Base-by-base conservation (phyloP, 2,329 filamentous ascomycete species). In the Tolypocladium tropicale region DNA sequence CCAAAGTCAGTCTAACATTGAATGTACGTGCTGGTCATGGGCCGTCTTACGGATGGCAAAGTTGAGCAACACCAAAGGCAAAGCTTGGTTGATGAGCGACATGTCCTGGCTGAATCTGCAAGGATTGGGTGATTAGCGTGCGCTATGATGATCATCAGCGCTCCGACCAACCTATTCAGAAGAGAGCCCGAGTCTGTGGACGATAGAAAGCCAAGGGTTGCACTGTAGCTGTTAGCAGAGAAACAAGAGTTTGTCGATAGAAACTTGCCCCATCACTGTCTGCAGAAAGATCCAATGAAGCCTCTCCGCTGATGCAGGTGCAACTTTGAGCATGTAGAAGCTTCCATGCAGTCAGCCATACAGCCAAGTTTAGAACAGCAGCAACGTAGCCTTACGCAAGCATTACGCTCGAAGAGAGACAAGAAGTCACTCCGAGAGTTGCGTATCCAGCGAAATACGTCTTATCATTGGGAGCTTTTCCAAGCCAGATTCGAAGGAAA, bases 71-170 rank as follows among this genome's bases (percentile, higher is more conserved):
- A 41, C 37, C n/a, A 41, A 21, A 1, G 58, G 58, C 4, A 59
- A 34, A 12, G 51, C 53, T 34, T 59, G 54, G 39, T 51, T 41
- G 5, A 59, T 33, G 7, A 58, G 52, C n/a, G 52, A 56, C 56
- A 59, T 58, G 37, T 59, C 58, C n/a, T 59, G 58, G 37, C 56
- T 58, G 43, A 59, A 58, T 4, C 58, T 59, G 43, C 34, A 41
- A 7, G 18, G 10, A 6, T 6, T 14, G n/a, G 34, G 6, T 9
- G n/a, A n/a, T 41, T 11, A 41, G 37, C 7, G 18, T 41, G 21
- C 18, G 37, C 11, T 7, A 39, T 39, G 6, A 39, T 6, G 18
- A n/a, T 7, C 6, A 41, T 41, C n/a, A 21, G 37, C 18, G 37
- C 9, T 28, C 48, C 16, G 4, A 48, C 53, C 16, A 23, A 52